phyloP scores from a whole-genome alignment of 345 rosid genomes.

The Stellera chamaejasme region DNA sequence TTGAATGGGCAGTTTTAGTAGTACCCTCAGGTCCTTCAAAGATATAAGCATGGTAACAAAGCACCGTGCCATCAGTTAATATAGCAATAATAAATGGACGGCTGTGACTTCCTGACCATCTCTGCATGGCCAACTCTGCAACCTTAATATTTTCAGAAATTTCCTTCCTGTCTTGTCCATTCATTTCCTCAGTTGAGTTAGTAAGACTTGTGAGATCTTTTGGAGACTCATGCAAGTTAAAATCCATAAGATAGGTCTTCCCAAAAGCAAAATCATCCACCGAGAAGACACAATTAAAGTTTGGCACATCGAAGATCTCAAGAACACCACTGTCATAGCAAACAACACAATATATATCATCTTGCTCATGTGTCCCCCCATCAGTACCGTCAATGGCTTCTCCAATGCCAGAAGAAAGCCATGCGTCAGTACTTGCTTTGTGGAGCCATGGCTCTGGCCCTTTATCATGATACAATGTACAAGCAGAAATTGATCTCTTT shows the following conservation, averaged over 20 bases:
- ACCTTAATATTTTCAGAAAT: slow-evolving; percentile 50
- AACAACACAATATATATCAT: slow-evolving; percentile 83
- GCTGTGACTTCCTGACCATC: slow-evolving; percentile 84
- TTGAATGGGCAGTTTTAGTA: slow-evolving; percentile 44
- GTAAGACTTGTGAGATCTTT: slow-evolving; percentile 32
- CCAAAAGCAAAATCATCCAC: slow-evolving; percentile 84
- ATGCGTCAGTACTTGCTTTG: slow-evolving; percentile 93
- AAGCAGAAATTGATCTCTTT: slow-evolving; percentile 59
- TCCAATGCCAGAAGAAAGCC: slow-evolving; percentile 89
- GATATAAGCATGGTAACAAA: slow-evolving; percentile 87
- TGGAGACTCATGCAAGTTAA: slow-evolving; percentile 33
- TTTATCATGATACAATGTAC: slow-evolving; percentile 87
- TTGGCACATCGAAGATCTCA: slow-evolving; percentile 92
- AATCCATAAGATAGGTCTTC: slow-evolving; percentile 65
- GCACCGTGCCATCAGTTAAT: slow-evolving; percentile 90
- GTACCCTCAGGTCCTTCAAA: slow-evolving; percentile 71
- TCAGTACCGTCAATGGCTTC: slow-evolving; percentile 83
- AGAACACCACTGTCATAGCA: slow-evolving; percentile 80
- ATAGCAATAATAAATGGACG: slow-evolving; percentile 85
- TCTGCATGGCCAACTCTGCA: slow-evolving; percentile 86
- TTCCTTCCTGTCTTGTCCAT: slow-evolving; percentile 60
- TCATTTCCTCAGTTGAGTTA: slow-evolving; percentile 36
- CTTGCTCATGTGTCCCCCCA: slow-evolving; percentile 81
- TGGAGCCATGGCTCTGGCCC: slow-evolving; percentile 97
- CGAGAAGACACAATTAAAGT: slow-evolving; percentile 71